Base-by-base conservation (phyloP, 257 asterid species). In the Cynanchum wilfordii region DNA sequence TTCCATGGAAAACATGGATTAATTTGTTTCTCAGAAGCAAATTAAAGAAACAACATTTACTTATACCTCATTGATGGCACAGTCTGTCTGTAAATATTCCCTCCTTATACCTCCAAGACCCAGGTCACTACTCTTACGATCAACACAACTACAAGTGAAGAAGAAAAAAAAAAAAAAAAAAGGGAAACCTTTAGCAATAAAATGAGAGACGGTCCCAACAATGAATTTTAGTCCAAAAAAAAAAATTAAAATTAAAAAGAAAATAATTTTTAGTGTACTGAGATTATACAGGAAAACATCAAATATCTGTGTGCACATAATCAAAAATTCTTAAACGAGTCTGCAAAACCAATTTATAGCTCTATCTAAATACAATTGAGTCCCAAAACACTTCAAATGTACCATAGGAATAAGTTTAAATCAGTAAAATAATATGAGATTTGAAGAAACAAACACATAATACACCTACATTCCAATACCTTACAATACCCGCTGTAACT, bases 101-200 rank as follows among this genome's bases (percentile, higher is more conserved):
- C 95, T 86, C 55, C 88, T 87, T 83, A 86, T 78, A 66, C 98
- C 98, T 76, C 96, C 97, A 66, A 93, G 89, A 55, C 97, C 97
- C 88, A 93, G 84, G 72, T 93, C 98, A 78, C 96, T 90, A 83
- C 97, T 89, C 80, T 90, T 90, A 47, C 98, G 96, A 79, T 90
- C 97, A 74, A 90, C 94, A 73, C 96, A 90, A 74, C 98, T 93
- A 75, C 57, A 76, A 54, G 69, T 79, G 78, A 73, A 19, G 66
- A 60, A 12, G 15, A 4, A 15, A 50, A 50, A 50, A 50, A 50
- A 15, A 15, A 36, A 50, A 33, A 65, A 65, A 80, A 71, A 83
- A 62, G 45, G 72, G 68, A 75, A 70, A 59, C 24, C 36, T 40
- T 66, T 10, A 67, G 56, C 5, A 10, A 71, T 65, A 49, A 42